Evolutionary conservation across 192 early-diverging fungal species (phyloP), one percentile per base, ranked within the genome.

Genomic region (Dissophora ornata): DNA sequence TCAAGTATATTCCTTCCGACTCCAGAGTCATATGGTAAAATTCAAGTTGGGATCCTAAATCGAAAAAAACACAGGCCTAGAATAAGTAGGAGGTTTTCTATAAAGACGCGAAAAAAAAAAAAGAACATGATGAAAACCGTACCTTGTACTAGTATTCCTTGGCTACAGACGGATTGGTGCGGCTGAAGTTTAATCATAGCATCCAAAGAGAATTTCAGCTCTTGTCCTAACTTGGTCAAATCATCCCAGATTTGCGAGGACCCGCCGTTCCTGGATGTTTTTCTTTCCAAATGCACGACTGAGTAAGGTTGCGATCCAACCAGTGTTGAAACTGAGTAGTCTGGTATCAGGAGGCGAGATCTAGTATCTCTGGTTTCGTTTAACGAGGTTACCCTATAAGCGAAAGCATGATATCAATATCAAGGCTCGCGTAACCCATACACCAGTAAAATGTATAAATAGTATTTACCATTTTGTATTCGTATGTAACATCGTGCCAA

Each of bases 11-110:
- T 19, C 60, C 60, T 19, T 62, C 60, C 34, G 60, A 62, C 36
- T 41, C 44, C 25, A 62, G 50, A 2, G 18, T 51, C 48, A 62
- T 51, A 26, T 62, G 44, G 24, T 19, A 62, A 36, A 51, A 62
- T 21, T 62, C 36, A 47, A 62, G 30, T 33, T 62, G 22, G 60
- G 25, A 51, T 62, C 60, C 60, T 62, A 51, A n/a, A n/a, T n/a
- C n/a, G n/a, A n/a, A n/a, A n/a, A n/a, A n/a, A n/a, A n/a, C n/a
- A n/a, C 60, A 62, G 22, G 12, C 36, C 7, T 38, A 9, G 36
- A 38, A 38, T 9, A 12, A 38, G 36, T 38, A 9, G 5, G 36
- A 38, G 5, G 12, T 5, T 12, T 12, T 9, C 5, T 38, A 47
- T 51, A 40, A 41, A 32, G 51, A 51, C 51, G 49, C 28, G 51